Conservation (phyloP, 257 asterid genomes). For the Euphrasia confusa region DNA sequence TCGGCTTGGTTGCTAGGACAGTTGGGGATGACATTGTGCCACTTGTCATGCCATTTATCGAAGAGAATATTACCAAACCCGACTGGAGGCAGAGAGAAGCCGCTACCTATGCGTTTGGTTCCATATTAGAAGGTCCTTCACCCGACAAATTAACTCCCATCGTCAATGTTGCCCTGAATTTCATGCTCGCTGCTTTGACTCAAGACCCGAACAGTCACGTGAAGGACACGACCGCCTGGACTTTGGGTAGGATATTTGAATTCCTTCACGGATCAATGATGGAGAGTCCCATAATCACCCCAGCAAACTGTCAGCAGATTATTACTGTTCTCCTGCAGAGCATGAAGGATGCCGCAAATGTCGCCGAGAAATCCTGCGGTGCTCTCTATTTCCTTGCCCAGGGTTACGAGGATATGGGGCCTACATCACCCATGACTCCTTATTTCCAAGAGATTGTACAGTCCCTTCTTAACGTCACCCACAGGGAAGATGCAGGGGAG, state of each 20-base stretch:
- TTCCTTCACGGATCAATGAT: not conserved
- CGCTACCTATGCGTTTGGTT: conserved; percentile 1
- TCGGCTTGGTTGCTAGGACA: not conserved
- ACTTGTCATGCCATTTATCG: not conserved
- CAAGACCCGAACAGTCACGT: not conserved
- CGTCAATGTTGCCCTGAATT: not conserved
- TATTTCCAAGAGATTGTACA: not conserved
- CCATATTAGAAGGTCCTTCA: conserved; percentile 1
- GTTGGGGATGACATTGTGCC: conserved; percentile 1
- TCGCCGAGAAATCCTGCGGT: not conserved
- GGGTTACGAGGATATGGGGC: not conserved
- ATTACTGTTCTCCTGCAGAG: not conserved
- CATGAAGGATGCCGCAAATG: not conserved
- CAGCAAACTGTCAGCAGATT: not conserved
- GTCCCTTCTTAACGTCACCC: conserved; percentile 2
- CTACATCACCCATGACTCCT: not conserved
- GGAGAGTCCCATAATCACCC: not conserved
- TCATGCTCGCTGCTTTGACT: not conserved
- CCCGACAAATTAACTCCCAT: not conserved
- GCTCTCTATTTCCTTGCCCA: not conserved
- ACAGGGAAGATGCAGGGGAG: not conserved
- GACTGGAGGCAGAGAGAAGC: not conserved
- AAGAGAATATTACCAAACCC: not conserved
- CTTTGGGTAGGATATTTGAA: not conserved
- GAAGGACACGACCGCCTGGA: not conserved